Evolutionary conservation across 2,329 filamentous ascomycete genomes (phyloP).

Genomic region (Colletotrichum lupini): DNA sequence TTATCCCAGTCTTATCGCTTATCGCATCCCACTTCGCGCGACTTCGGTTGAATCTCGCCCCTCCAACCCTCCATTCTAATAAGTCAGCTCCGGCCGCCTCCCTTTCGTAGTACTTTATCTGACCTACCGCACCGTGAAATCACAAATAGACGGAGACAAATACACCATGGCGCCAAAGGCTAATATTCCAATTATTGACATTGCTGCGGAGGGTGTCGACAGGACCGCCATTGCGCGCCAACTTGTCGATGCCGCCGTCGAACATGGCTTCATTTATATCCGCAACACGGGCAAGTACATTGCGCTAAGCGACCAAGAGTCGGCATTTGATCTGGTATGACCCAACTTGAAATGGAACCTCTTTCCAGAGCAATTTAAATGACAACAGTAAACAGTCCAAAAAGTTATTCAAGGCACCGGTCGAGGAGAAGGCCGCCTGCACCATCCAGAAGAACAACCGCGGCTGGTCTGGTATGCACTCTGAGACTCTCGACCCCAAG

Average conservation of each 20-base stretch:
- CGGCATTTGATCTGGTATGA: conserved; percentile 79
- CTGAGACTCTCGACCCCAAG: conserved; percentile 87
- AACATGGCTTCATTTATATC: conserved; percentile 91
- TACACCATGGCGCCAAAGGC: conserved; percentile 47
- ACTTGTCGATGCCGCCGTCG: conserved; percentile 82
- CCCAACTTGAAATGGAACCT: neutral
- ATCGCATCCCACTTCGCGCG: conserved; percentile 34
- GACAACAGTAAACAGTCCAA: conserved; percentile 63
- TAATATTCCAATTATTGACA: conserved; percentile 84
- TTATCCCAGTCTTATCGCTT: conserved; percentile 34
- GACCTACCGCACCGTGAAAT: neutral
- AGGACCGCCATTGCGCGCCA: conserved; percentile 69
- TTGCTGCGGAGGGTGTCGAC: conserved; percentile 69
- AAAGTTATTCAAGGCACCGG: conserved; percentile 77
- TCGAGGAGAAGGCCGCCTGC: conserved; percentile 78
- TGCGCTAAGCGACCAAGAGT: conserved; percentile 71
- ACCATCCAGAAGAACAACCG: conserved; percentile 84
- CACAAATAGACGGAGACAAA: neutral
- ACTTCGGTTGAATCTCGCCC: conserved; percentile 13
- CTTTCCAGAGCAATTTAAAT: neutral
- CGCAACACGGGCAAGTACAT: conserved; percentile 80
- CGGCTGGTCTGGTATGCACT: conserved; percentile 90
- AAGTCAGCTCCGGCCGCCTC: neutral
- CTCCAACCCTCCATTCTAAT: conserved; percentile 4
- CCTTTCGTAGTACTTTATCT: neutral